Base-by-base conservation (phyloP, 768 basidiomycete species). In the Epithele typhae region DNA sequence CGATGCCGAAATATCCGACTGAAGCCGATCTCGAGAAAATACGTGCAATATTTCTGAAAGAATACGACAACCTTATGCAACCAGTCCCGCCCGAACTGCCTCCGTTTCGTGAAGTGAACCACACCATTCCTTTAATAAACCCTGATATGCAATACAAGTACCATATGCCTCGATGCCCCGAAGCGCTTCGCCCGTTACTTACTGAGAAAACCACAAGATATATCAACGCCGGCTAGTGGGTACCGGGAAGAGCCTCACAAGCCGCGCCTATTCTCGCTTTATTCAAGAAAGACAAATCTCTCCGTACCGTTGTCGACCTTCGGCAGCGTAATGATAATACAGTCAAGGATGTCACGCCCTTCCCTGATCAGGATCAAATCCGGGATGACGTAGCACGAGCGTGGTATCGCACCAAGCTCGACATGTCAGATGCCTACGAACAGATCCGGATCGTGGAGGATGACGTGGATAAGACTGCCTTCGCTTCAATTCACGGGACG, bases 311-410 rank as follows among this genome's bases (percentile, higher is more conserved):
- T 0, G 37, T 74, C 0, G 71, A 74, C 45, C 54, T 50, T 3
- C 40, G 66, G 4, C 58, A 70, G 37, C 46, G 63, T 0, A 76
- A 75, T 45, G 60, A 67, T 1, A 75, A 77, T 48, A 76, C 68
- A 0, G 17, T 65, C 0, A 64, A 69, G 41, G 68, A 70, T 38
- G 59, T 69, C 0, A 70, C 70, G 0, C 73, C 70, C 0, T 59
- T 74, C 19, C 73, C 71, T 0, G 68, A 75, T 37, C 68, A 70
- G 23, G 68, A 74, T 12, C 61, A 59, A 1, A 72, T 77, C 0
- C 42, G 51, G 1, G 43, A 49, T 8, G 64, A 69, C 37, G 67
- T 73, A 0, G 65, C 69, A 0, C 23, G 58, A 17, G 65, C 54
- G 0, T 61, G 54, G 23, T 58, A 53, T 25, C 40, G 68, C 1